phyloP scores from a whole-genome alignment of 2,329 filamentous ascomycete species.

The Penicillium sp. region DNA sequence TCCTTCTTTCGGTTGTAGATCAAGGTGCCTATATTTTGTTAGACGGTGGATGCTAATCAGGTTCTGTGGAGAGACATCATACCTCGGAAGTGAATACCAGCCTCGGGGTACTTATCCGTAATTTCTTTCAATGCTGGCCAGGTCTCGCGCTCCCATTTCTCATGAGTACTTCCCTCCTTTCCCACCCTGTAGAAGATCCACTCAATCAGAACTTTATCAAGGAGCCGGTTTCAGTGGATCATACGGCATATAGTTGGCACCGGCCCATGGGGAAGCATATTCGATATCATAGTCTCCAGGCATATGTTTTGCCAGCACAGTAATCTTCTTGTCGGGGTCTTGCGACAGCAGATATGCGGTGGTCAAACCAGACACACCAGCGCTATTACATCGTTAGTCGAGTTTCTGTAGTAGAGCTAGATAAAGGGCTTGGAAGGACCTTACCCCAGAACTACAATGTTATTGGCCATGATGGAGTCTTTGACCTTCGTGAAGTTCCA shows the following conservation, averaged over 20 bases:
- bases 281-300: conserved; percentile 89
- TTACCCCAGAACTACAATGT: conserved; percentile 43
- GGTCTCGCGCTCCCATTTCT: conserved; percentile 60
- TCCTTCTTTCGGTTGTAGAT: conserved; percentile 66
- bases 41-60: not conserved
- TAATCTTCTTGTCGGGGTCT: conserved; percentile 58
- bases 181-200: conserved; percentile 35
- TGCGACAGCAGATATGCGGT: conserved; percentile 62
- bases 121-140: conserved; percentile 63
- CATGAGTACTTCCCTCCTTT: conserved; percentile 36
- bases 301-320: conserved; percentile 82
- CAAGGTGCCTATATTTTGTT: conserved; percentile 42
- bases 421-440: not conserved
- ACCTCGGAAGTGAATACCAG: conserved; percentile 78
- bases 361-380: conserved; percentile 65
- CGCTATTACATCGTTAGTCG: conserved; percentile 42
- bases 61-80: conserved; percentile 1
- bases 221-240: conserved; percentile 29
- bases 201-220: conserved; percentile 6
- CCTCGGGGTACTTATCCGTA: conserved; percentile 66
- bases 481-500: not conserved
- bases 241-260: conserved; percentile 74
- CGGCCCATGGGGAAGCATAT: conserved; percentile 87
- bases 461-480: conserved; percentile 33
- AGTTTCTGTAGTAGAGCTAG: not conserved